A percentile compares a stretch with the other conserved stretches of the same genome.
Conservation (phyloP, 2,329 filamentous ascomycete species). For the Aureobasidium musti region DNA sequence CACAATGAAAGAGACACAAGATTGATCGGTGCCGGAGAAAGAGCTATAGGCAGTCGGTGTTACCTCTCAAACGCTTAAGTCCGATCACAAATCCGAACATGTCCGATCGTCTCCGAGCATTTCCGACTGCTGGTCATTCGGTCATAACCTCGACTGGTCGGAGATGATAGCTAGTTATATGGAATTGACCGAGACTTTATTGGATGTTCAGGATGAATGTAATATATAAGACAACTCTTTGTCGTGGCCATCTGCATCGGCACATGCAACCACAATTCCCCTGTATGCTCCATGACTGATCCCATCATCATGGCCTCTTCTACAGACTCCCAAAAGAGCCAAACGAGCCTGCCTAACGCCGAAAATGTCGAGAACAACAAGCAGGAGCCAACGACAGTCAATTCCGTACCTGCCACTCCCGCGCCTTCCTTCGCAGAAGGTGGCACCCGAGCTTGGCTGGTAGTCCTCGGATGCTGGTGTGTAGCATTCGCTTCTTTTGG, state of each 20-base stretch:
- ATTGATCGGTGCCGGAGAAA: no score
- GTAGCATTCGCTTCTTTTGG: slow-evolving; percentile 30
- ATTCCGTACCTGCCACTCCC: neutral
- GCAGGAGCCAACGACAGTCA: neutral
- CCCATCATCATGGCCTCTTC: neutral
- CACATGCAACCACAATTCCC: neutral
- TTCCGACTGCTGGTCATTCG: neutral
- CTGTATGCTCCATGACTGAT: neutral
- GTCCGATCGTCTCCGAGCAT: neutral
- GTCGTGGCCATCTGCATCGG: neutral
- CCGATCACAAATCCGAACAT: neutral
- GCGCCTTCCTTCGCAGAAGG: slow-evolving; percentile 27
- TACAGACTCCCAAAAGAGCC: neutral
- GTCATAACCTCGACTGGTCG: neutral
- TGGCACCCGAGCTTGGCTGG: slow-evolving; percentile 29
- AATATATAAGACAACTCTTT: neutral
- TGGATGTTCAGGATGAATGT: neutral
- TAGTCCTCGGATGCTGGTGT: slow-evolving; percentile 30
- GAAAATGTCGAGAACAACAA: neutral
- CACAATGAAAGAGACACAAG: no score
- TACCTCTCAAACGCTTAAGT: neutral
- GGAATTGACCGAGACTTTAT: no score
- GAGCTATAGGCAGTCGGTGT: no score
- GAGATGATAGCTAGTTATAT: neutral
- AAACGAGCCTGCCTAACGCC: neutral